phyloP scores from a whole-genome alignment of 148 eudicot species.

The Silene latifolia region DNA sequence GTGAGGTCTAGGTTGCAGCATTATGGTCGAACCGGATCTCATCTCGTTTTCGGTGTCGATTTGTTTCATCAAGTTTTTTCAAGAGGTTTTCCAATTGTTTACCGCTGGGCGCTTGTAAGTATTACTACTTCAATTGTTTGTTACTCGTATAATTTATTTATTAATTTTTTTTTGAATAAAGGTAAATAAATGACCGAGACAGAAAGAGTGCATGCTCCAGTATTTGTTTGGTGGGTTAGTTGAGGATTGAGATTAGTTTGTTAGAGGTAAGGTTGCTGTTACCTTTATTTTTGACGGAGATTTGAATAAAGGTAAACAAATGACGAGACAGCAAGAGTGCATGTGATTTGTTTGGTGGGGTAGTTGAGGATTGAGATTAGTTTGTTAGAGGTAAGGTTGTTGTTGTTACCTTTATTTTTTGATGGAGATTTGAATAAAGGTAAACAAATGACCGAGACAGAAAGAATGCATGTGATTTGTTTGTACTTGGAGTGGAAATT shows the following conservation, averaged over 20 bases:
- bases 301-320: not conserved
- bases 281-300: too few species aligned
- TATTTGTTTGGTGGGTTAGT: too few species aligned
- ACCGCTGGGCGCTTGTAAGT: constrained; percentile 91
- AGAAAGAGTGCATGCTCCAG: not conserved
- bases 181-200: not conserved
- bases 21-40: constrained; percentile 80
- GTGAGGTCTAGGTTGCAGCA: constrained; percentile 69
- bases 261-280: too few species aligned
- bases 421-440: too few species aligned
- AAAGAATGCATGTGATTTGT: not conserved
- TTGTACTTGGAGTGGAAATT: too few species aligned
- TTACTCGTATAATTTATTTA: not conserved
- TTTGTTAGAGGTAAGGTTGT: too few species aligned
- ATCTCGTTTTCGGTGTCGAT: constrained; percentile 44
- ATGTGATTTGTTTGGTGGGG: not conserved
- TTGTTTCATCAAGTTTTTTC: constrained; percentile 58
- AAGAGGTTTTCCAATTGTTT: constrained; percentile 58
- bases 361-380: not conserved
- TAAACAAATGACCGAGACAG: too few species aligned
- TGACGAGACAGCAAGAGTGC: not conserved
- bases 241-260: too few species aligned
- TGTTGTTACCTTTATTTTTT: too few species aligned
- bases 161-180: not conserved
- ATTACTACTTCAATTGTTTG: not conserved